Conservation (phyloP, 202 grass and related monocot species). For the Digitaria exilis region DNA sequence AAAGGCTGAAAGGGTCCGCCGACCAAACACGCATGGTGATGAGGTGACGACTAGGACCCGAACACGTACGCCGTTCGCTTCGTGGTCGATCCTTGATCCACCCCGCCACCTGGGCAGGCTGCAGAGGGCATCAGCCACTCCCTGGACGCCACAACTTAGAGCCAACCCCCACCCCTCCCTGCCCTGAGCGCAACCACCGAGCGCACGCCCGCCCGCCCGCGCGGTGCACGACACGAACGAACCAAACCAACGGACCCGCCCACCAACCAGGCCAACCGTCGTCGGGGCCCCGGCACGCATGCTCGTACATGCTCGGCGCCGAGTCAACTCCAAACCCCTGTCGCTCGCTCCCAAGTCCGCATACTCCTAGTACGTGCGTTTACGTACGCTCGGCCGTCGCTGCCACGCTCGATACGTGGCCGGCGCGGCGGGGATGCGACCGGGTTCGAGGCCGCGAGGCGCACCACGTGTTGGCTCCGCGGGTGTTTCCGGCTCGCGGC, state of each 20-base stretch:
- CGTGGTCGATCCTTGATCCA: no score
- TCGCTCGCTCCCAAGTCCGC: neutral
- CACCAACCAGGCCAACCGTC: neutral
- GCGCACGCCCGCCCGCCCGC: slow-evolving; percentile 1
- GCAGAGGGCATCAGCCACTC: no score
- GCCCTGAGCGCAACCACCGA: slow-evolving; percentile 2
- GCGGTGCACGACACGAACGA: no score
- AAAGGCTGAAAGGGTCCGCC: neutral
- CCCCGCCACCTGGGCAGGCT: neutral
- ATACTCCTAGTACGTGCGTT: no score
- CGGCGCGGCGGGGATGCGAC: neutral
- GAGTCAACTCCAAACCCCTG: neutral
- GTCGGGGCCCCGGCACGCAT: no score
- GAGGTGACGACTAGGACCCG: neutral
- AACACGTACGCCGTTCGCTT: neutral
- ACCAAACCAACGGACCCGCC: neutral
- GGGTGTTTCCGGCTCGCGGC: no score
- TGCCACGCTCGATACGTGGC: slow-evolving; percentile 7
- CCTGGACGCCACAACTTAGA: neutral
- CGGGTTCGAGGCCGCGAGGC: neutral
- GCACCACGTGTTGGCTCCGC: slow-evolving; percentile 39
- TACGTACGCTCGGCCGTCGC: slow-evolving; percentile 29
- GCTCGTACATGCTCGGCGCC: no score
- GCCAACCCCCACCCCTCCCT: no score
- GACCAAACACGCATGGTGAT: neutral